A percentile compares a stretch with the other conserved stretches of the same genome.
phyloP scores from a whole-genome alignment of 1,284 basidiomycete genomes.

The Cutaneotrichosporon spelunceum region DNA sequence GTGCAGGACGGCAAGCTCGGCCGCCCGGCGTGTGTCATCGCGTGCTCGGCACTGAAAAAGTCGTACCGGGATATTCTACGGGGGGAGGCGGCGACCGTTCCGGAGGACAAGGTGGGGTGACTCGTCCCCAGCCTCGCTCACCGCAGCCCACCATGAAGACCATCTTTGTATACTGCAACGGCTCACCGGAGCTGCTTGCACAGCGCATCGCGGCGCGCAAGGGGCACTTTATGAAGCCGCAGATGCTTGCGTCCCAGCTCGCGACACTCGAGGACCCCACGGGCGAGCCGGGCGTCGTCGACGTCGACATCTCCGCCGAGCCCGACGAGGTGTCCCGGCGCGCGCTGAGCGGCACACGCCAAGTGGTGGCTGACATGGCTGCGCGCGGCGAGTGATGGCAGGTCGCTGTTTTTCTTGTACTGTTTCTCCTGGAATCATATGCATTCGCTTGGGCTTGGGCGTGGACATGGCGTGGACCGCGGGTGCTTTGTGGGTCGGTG shows the following conservation, averaged over 20 bases:
- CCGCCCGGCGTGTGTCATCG: constrained; percentile 65
- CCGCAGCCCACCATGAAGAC: constrained; percentile 55
- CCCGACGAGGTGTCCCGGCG: constrained; percentile 61
- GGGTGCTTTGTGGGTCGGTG: no score
- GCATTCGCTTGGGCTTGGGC: not conserved
- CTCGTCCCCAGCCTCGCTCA: no score
- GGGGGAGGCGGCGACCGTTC: constrained; percentile 53
- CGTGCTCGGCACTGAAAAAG: constrained; percentile 80
- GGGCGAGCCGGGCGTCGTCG: constrained; percentile 65
- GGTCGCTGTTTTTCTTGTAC: not conserved
- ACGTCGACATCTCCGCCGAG: constrained; percentile 60
- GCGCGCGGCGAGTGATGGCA: constrained; percentile 18
- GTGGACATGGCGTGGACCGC: constrained; percentile 4
- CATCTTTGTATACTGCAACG: constrained; percentile 79
- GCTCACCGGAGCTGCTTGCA: constrained; percentile 61
- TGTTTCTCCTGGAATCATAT: not conserved
- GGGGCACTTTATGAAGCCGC: constrained; percentile 83
- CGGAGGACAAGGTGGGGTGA: constrained; percentile 10
- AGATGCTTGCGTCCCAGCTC: constrained; percentile 83
- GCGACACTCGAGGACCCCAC: constrained; percentile 70
- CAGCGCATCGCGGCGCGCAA: constrained; percentile 68
- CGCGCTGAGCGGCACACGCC: constrained; percentile 44
- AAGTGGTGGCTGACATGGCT: constrained; percentile 27
- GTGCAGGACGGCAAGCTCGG: constrained; percentile 35
- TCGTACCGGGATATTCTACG: constrained; percentile 79